Evolutionary conservation across 441 rosid species (phyloP).

Genomic region (Hura crepitans): DNA sequence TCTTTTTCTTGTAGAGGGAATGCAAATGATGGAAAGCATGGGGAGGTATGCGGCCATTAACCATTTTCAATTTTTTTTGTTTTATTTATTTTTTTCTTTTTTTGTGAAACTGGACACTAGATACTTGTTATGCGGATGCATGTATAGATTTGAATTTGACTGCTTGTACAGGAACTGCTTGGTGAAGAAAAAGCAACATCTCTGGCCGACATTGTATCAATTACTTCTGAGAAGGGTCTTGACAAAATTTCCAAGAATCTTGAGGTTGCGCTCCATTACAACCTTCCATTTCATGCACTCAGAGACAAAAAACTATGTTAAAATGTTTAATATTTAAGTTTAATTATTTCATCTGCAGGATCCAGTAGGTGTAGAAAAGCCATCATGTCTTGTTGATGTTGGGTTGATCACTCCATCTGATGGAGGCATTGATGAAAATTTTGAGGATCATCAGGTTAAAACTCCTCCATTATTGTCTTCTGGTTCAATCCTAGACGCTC

Average conservation of each 20-base stretch:
- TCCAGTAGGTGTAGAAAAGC: conserved; percentile 28
- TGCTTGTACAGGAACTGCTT: conserved; percentile 32
- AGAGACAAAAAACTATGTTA: background rate
- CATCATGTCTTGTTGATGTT: conserved; percentile 30
- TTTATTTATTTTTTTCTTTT: background rate
- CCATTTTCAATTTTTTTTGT: background rate
- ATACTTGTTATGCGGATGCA: background rate
- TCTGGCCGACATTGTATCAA: conserved; percentile 32
- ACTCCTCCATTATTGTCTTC: conserved; percentile 41
- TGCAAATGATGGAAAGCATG: conserved; percentile 31
- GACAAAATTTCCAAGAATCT: conserved; percentile 33
- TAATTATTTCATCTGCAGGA: conserved; percentile 33
- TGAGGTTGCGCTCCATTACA: conserved; percentile 33
- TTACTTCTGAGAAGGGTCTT: conserved; percentile 30
- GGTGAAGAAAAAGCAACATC: conserved; percentile 29
- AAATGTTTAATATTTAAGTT: background rate
- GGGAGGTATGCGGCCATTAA: conserved; percentile 40
- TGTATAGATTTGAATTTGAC: background rate
- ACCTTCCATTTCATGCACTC: conserved; percentile 26
- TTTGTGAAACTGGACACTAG: background rate
- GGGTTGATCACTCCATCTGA: conserved; percentile 32
- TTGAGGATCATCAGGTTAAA: conserved; percentile 35
- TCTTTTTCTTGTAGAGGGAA: conserved; percentile 28
- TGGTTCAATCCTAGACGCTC: conserved; percentile 32
- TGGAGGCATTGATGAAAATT: conserved; percentile 26